A percentile compares a stretch with the other conserved stretches of the same genome.
Evolutionary conservation across 2,329 filamentous ascomycete species (phyloP).

Genomic region (Botrytis sinoallii): DNA sequence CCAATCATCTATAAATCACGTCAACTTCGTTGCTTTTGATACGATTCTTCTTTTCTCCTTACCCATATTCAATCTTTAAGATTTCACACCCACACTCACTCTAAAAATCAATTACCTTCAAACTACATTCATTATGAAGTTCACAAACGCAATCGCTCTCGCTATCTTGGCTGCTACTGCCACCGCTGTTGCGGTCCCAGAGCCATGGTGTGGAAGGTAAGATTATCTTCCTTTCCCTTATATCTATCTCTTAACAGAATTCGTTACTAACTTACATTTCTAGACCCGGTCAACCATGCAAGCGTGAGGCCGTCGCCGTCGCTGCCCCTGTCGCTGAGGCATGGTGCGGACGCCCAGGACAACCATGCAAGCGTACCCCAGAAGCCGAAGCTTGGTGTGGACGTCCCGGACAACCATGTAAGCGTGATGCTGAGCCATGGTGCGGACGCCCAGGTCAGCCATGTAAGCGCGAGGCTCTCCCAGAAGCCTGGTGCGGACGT

Average conservation of each 20-base stretch:
- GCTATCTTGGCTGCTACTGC: conserved; percentile 19
- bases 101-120: not conserved
- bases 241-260: not conserved
- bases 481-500: conserved; percentile 26
- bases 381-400: conserved; percentile 10
- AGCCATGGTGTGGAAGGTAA: conserved; percentile 17
- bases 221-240: not conserved
- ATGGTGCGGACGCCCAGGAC: conserved; percentile 14
- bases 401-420: conserved; percentile 15
- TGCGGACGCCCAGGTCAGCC: conserved; percentile 11
- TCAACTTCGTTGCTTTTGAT: not conserved
- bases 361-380: conserved; percentile 13
- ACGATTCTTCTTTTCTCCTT: not conserved
- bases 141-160: conserved; percentile 18
- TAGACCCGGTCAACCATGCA: conserved; percentile 17
- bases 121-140: conserved; percentile 20
- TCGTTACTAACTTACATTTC: not conserved
- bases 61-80: conserved; percentile 9
- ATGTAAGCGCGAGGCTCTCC: conserved; percentile 21
- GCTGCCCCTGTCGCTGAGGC: not conserved
- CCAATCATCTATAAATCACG: conserved; percentile 8
- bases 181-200: conserved; percentile 14
- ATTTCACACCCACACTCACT: conserved; percentile 6
- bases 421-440: conserved; percentile 16
- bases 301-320: conserved; percentile 1